Conservation (phyloP, 2,329 filamentous ascomycete genomes). For the Cordyceps farinosa region DNA sequence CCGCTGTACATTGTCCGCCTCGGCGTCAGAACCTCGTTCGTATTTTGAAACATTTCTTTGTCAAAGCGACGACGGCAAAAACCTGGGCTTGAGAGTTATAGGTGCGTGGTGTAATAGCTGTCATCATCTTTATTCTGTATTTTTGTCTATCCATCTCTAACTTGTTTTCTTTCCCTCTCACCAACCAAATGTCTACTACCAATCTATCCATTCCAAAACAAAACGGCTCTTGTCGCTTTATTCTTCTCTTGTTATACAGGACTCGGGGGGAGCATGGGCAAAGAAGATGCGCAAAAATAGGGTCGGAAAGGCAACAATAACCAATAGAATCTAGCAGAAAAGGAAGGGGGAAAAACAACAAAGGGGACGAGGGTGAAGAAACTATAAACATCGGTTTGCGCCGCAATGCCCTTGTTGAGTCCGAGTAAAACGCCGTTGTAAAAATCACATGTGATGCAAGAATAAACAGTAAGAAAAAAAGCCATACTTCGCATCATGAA, state of each 20-base stretch:
- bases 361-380: neutral
- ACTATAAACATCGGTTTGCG: constrained; percentile 10
- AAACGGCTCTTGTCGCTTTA: neutral
- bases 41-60: neutral
- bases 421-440: constrained; percentile 13
- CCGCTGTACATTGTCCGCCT: neutral
- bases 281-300: neutral
- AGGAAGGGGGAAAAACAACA: neutral
- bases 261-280: neutral
- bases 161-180: neutral
- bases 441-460: constrained; percentile 17
- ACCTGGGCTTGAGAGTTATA: too few species aligned
- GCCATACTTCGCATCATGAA: constrained; percentile 12
- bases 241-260: constrained; percentile 10
- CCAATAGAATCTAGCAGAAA: neutral
- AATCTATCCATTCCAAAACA: neutral
- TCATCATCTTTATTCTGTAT: neutral
- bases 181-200: neutral
- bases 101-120: neutral
- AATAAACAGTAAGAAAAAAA: constrained; percentile 17
- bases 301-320: neutral
- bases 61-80: neutral
- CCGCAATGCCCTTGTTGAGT: constrained; percentile 16
- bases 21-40: neutral
- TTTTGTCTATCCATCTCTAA: constrained; percentile 12